These are phyloP conservation scores for Melocanna baccifera DNA, from an alignment of 176 grass and related monocot species.

Conservation along the genomic window DNA sequence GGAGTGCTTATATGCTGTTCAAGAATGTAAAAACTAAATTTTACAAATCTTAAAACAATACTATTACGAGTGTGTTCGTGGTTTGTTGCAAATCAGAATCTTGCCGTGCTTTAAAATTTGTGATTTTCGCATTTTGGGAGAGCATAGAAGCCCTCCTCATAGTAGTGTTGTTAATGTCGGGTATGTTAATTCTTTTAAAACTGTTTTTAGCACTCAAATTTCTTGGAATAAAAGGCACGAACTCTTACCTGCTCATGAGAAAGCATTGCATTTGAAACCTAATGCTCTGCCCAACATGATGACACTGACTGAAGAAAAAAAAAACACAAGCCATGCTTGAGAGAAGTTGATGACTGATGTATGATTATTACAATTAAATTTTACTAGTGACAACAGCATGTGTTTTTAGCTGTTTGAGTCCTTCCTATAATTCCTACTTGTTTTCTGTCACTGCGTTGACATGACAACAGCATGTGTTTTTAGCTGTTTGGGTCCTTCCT, in stretches of 20 bases:
- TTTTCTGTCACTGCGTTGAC: no score
- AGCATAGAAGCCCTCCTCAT: neutral
- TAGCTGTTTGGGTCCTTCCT: slow-evolving; percentile 16
- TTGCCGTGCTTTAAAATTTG: neutral
- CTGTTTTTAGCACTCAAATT: slow-evolving; percentile 26
- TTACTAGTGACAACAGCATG: neutral
- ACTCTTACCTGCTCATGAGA: slow-evolving; percentile 41
- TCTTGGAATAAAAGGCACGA: slow-evolving; percentile 35
- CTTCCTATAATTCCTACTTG: slow-evolving; percentile 41
- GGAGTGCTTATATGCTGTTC: neutral
- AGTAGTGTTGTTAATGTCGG: neutral
- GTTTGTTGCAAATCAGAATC: neutral
- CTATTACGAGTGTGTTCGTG: neutral
- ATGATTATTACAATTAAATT: slow-evolving; percentile 8
- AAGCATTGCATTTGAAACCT: slow-evolving; percentile 23
- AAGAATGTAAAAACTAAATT: neutral
- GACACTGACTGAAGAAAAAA: slow-evolving; percentile 10
- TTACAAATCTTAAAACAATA: neutral
- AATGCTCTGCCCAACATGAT: neutral
- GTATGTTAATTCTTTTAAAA: neutral
- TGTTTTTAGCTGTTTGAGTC: slow-evolving; percentile 5
- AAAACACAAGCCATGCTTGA: slow-evolving; percentile 8
- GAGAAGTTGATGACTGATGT: slow-evolving; percentile 29
- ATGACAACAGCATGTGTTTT: neutral
- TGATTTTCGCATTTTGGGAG: neutral